A percentile compares a stretch with the other conserved stretches of the same genome.
These are phyloP conservation scores for Scedosporium dehoogii DNA, from an alignment of 2,329 filamentous ascomycete species.

Conservation along the genomic window DNA sequence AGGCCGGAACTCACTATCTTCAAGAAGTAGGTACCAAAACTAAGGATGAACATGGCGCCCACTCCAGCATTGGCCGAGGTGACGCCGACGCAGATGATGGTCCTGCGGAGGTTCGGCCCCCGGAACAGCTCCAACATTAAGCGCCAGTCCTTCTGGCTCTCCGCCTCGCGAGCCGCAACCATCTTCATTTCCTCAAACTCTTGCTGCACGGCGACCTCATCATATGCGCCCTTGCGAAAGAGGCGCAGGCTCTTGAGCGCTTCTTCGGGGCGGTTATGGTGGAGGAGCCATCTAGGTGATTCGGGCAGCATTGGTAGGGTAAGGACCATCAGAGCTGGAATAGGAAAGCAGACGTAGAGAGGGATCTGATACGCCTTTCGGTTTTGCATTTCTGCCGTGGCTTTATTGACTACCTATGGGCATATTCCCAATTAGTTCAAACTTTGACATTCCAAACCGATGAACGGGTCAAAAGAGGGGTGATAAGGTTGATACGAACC, in stretches of 20 bases:
- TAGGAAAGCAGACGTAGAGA: conserved; percentile 3
- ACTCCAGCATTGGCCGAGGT: background rate
- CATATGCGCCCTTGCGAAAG: conserved; percentile 6
- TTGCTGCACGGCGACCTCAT: conserved; percentile 3
- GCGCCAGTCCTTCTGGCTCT: background rate
- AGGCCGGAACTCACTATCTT: background rate
- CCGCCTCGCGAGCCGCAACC: conserved; percentile 1
- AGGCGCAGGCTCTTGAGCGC: conserved; percentile 37
- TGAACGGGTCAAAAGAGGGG: background rate
- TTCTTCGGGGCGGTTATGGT: conserved; percentile 40
- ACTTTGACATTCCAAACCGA: background rate
- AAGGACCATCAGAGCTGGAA: conserved; percentile 36
- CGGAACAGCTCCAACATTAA: background rate
- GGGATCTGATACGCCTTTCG: conserved; percentile 2
- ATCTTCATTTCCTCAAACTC: conserved; percentile 4
- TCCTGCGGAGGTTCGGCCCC: conserved; percentile 2
- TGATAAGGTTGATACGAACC: background rate
- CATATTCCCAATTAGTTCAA: background rate
- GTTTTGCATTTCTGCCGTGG: background rate
- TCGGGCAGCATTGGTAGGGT: conserved; percentile 46
- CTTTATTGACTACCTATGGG: background rate
- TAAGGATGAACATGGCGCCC: conserved; percentile 4
- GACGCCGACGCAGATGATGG: conserved; percentile 2
- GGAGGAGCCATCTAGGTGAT: conserved; percentile 52
- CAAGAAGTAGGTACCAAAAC: conserved; percentile 4